Conservation (phyloP, 2,329 filamentous ascomycete genomes). For the Phialophora tarda region DNA sequence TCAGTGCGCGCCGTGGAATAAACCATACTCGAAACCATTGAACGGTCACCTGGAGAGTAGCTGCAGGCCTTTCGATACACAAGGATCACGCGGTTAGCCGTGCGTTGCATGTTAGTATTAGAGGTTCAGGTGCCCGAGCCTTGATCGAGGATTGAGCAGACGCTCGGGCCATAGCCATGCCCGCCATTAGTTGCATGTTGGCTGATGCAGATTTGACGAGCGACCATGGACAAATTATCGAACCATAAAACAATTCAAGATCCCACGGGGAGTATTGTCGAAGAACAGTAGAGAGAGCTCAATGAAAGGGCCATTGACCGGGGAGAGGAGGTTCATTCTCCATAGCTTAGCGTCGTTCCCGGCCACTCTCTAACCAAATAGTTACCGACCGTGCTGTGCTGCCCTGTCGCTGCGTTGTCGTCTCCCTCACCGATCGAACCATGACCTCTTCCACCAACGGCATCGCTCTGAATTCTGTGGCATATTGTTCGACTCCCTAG, state of each 20-base stretch:
- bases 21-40: background rate
- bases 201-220: background rate
- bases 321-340: background rate
- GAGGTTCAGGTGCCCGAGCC: background rate
- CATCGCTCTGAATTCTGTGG: slow-evolving; percentile 12
- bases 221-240: background rate
- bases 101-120: background rate
- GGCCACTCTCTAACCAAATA: slow-evolving; percentile 8
- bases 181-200: background rate
- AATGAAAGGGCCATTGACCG: background rate
- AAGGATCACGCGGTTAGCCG: background rate
- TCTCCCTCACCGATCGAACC: slow-evolving; percentile 21
- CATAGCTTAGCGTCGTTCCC: background rate
- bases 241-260: background rate
- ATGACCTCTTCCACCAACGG: slow-evolving; percentile 17
- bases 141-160: background rate
- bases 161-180: background rate
- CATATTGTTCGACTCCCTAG: slow-evolving; percentile 19
- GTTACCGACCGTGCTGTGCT: slow-evolving; percentile 9
- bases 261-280: background rate
- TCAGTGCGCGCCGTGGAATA: background rate
- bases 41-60: background rate
- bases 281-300: background rate
- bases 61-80: background rate
- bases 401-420: slow-evolving; percentile 8